Evolutionary conservation across 2,329 filamentous ascomycete species (phyloP), one percentile per base, ranked within the genome.

Genomic region (Trichoderma sp.): DNA sequence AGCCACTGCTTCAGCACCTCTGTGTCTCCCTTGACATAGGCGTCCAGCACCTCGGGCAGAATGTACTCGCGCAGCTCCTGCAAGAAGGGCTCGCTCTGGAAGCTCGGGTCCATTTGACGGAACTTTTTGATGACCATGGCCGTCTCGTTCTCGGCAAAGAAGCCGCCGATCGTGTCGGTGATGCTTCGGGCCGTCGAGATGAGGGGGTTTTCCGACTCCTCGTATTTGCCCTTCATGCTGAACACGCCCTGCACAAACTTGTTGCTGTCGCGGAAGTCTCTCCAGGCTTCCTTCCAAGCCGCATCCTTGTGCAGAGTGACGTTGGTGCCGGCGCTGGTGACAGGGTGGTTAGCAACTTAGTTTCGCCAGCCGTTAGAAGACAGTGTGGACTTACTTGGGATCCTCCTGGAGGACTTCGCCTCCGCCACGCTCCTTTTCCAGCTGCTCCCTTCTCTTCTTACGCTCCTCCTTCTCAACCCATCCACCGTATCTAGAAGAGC

Each of bases 51-150:
- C 81, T 99, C 95, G 8, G 95, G 95, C 1, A 99, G 86, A 66
- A 99, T 98, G 80, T 98, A 99, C 81, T 98, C 94, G 78, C 95
- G 92, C 81, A 99, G 92, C 75, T 99, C 95, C 72, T 92, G 91
- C 61, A 98, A 82, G 84, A 98, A 99, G 0, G 93, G 92, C 80
- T 99, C 95, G 73, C 97, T 87, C 78, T 97, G 93, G 85, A 99
- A 99, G 72, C 86, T 87, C 5, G 95, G 94, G 74, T 99, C 95
- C 88, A 98, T 97, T 74, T 94, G 88, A 56, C 94, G 90, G 85
- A 99, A 97, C 80, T 94, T 97, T 84, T 97, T 98, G 83, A 98
- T 97, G 39, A 99, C 95, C 86, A 90, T 91, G 34, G 95, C 95
- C 0, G 93, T 97, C 83, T 99, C 95, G 79, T 98, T 99, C 80